Base-by-base conservation (phyloP, 1,284 basidiomycete genomes). In the Paramarasmius palmivorus region DNA sequence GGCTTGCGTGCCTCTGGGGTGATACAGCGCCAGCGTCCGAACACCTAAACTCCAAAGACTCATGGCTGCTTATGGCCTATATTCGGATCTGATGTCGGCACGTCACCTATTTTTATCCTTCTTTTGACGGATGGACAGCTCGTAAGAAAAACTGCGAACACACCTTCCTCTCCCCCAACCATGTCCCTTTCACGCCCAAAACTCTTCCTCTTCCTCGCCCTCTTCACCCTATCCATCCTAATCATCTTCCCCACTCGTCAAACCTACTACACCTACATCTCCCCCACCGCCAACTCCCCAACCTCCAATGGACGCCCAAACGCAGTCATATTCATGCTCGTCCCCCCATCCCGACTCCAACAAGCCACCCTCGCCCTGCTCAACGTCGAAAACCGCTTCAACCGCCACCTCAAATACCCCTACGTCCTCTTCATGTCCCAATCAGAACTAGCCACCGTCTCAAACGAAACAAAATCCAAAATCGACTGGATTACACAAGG, bases 371-470 rank as follows among this genome's bases (percentile, higher is more conserved):
- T 64, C 26, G 64, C 66, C 3, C 61, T 68, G 19, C 56, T 57
- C 22, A 68, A 65, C 44, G 61, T 65, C 32, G 66, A 68, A 40
- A 63, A 65, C 25, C 63, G 65, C 6, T 68, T 68, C 50, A 68
- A 68, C 42, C 58, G 63, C 1, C 54, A 63, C 10, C 57, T 68
- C 0, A 62, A 67, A 57, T 68, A 68, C 40, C 65, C 65, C 14
- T 65, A 65, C 34, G 56, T 68, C 15, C 55, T 68, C 4, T 65
- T 68, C 53, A 65, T 59, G 40, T 61, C 61, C 0, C 59, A 60
- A 49, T 59, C 62, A 17, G 65, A 66, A 37, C 55, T 57, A 15
- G 49, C 49, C n/a, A 51, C 54, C 20, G 61, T 66, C 23, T 61
- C 58, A 2, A 59, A 64, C 17, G 59, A 64, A 32, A 54, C 62